Conservation (phyloP, 139 green algal species). For the Chlorella vulgaris region DNA sequence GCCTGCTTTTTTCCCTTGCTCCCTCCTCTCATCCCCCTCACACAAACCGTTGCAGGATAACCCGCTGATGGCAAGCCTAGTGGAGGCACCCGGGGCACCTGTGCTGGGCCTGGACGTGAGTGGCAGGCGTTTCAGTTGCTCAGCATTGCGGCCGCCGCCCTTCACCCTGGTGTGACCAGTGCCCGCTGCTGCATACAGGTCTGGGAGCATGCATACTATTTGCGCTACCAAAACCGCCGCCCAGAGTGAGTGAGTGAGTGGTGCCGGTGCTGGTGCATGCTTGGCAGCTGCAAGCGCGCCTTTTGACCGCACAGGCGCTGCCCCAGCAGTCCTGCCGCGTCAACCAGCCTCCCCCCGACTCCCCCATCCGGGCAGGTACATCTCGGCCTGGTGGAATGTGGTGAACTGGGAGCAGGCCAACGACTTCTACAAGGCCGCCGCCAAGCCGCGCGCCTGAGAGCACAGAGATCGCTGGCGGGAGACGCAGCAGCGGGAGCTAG, state of each 20-base stretch:
- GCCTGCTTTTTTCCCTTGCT: too few species aligned
- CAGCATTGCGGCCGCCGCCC: too few species aligned
- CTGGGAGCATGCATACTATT: conserved; percentile 32
- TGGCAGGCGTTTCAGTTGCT: neutral
- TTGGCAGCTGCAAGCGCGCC: too few species aligned
- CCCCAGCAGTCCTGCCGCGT: too few species aligned
- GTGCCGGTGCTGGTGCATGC: too few species aligned
- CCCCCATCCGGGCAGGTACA: too few species aligned
- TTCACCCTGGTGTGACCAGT: too few species aligned
- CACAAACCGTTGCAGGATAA: conserved; percentile 80
- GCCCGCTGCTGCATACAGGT: too few species aligned
- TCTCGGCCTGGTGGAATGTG: conserved; percentile 72
- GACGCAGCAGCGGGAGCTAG: neutral
- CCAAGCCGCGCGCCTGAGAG: neutral
- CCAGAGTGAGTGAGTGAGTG: conserved; percentile 72
- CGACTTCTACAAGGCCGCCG: conserved; percentile 5
- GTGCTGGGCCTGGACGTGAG: conserved; percentile 71
- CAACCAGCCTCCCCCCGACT: too few species aligned
- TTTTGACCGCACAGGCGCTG: too few species aligned
- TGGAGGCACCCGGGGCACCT: conserved; percentile 16
- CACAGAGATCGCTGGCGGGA: neutral
- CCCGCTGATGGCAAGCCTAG: conserved; percentile 39
- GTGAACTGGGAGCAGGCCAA: conserved; percentile 63
- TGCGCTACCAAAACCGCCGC: conserved; percentile 49
- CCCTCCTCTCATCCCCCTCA: too few species aligned